Evolutionary conservation across 176 grass and related monocot genomes (phyloP).

Genomic region (Tillandsia fasciculata): DNA sequence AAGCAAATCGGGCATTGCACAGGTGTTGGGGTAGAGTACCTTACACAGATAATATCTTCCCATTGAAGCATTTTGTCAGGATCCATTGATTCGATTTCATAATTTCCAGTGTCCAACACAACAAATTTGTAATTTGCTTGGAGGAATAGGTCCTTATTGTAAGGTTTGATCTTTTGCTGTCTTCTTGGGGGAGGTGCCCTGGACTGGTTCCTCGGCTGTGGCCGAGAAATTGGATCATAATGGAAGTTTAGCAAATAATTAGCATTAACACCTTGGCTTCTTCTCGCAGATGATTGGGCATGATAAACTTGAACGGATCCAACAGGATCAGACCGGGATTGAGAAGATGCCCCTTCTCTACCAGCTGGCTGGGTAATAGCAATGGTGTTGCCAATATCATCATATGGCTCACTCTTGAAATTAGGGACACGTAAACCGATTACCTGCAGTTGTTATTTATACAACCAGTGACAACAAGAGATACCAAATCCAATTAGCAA

Average conservation of each 20-base stretch:
- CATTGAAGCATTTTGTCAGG: constrained; percentile 97
- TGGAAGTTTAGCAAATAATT: constrained; percentile 95
- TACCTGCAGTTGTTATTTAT: constrained; percentile 50
- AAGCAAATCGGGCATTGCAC: constrained; percentile 92
- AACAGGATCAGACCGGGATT: constrained; percentile 15
- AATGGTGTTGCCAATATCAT: constrained; percentile 31
- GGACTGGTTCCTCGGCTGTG: constrained; percentile 31
- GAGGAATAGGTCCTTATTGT: constrained; percentile 92
- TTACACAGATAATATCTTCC: constrained; percentile 93
- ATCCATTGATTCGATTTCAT: constrained; percentile 61
- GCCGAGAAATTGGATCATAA: constrained; percentile 92
- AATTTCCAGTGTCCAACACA: constrained; percentile 70
- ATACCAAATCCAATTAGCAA: background rate
- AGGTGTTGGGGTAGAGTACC: constrained; percentile 35
- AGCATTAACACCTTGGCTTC: constrained; percentile 68
- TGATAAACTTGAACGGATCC: constrained; percentile 30
- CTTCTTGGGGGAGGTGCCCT: constrained; percentile 66
- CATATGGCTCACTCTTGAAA: constrained; percentile 33
- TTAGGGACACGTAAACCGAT: constrained; percentile 48
- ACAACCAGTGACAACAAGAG: constrained; percentile 11
- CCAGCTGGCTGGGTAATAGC: constrained; percentile 36
- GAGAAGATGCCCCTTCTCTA: constrained; percentile 11
- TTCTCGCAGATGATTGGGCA: constrained; percentile 45
- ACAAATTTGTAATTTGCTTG: constrained; percentile 99
- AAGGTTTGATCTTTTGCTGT: constrained; percentile 81